Evolutionary conservation across 768 basidiomycete species (phyloP).

Genomic region (Fomitopsis pulvina): DNA sequence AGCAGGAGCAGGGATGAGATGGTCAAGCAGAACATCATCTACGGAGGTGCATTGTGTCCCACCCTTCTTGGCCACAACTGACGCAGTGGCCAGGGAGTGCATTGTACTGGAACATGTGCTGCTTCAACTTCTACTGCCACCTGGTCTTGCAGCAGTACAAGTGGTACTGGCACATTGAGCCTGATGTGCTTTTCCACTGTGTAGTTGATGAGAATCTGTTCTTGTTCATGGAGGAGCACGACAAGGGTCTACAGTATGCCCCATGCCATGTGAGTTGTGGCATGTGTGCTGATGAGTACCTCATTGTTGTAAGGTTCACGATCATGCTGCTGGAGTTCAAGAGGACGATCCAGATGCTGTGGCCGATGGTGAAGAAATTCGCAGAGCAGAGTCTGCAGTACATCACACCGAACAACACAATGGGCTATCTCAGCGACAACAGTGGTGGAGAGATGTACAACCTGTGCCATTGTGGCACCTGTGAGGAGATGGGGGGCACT

Average conservation of each 20-base stretch:
- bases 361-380: conserved; percentile 61
- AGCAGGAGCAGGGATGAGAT: conserved; percentile 44
- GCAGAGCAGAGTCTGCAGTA: conserved; percentile 45
- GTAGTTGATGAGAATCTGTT: conserved; percentile 64
- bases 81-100: background rate
- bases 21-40: conserved; percentile 39
- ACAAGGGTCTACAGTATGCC: conserved; percentile 57
- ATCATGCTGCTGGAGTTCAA: conserved; percentile 59
- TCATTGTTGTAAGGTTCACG: conserved; percentile 41
- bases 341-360: conserved; percentile 56
- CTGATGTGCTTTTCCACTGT: conserved; percentile 72
- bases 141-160: conserved; percentile 54
- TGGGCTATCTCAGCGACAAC: conserved; percentile 63
- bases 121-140: conserved; percentile 73
- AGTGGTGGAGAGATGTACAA: conserved; percentile 59
- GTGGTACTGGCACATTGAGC: conserved; percentile 79
- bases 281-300: conserved; percentile 35
- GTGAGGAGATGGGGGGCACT: no score
- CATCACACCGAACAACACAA: conserved; percentile 49
- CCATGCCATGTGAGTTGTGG: conserved; percentile 31
- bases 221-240: conserved; percentile 60
- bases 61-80: background rate
- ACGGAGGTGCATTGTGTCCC: conserved; percentile 33
- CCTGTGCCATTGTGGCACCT: conserved; percentile 47
- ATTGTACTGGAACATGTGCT: conserved; percentile 70